phyloP scores from a whole-genome alignment of 75 land plant genomes.

The Picea glauca region DNA sequence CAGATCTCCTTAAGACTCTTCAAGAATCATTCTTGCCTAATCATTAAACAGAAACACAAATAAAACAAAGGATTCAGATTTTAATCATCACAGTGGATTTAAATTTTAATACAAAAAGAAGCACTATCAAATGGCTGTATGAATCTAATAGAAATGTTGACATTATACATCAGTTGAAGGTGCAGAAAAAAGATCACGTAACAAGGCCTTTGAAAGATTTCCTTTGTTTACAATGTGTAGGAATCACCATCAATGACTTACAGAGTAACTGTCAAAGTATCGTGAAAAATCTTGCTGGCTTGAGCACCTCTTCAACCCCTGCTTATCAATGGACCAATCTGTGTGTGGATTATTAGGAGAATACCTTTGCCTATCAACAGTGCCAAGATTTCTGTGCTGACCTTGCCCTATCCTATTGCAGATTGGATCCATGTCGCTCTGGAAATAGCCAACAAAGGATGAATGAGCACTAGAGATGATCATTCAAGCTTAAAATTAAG shows the following conservation, averaged over 20 bases:
- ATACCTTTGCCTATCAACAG: neutral
- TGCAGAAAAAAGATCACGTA: neutral
- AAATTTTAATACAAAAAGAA: neutral
- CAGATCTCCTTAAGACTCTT: neutral
- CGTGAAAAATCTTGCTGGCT: neutral
- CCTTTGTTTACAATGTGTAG: neutral
- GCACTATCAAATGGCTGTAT: neutral
- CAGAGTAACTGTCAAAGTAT: slow-evolving; percentile 4
- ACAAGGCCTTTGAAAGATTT: neutral
- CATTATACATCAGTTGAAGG: neutral
- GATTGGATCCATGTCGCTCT: slow-evolving; percentile 7
- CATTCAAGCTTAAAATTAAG: neutral
- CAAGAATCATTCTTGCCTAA: neutral
- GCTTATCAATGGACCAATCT: neutral
- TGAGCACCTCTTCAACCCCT: neutral
- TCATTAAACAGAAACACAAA: neutral
- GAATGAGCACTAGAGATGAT: neutral
- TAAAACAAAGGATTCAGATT: neutral
- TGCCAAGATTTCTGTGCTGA: neutral
- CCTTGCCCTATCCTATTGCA: neutral
- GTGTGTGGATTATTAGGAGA: neutral
- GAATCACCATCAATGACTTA: slow-evolving; percentile 4
- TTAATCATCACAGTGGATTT: neutral
- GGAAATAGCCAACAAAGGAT: neutral
- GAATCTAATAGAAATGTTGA: neutral